These are phyloP conservation scores for Citrus mangshanensis DNA, from an alignment of 345 rosid genomes.

Conservation along the genomic window DNA sequence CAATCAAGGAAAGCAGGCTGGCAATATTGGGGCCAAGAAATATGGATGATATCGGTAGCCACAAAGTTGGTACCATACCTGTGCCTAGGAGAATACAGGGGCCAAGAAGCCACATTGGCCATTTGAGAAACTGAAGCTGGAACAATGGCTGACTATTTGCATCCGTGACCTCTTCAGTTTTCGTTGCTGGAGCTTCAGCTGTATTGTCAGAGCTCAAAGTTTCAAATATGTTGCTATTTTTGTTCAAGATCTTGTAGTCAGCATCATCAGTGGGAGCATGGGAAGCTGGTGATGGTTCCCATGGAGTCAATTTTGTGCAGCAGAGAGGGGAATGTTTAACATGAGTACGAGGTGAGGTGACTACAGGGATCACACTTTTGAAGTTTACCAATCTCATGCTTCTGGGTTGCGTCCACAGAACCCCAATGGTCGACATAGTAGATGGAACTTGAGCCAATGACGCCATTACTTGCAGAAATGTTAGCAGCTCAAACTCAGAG, in stretches of 20 bases:
- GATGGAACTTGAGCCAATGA: slow-evolving; percentile 39
- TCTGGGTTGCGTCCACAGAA: slow-evolving; percentile 29
- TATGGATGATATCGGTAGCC: slow-evolving; percentile 85
- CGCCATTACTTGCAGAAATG: slow-evolving; percentile 43
- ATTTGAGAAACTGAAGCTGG: slow-evolving; percentile 58
- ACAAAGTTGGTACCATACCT: slow-evolving; percentile 85
- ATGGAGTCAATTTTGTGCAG: slow-evolving; percentile 53
- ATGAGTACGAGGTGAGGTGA: slow-evolving; percentile 11
- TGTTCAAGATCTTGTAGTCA: slow-evolving; percentile 38
- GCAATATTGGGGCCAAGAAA: slow-evolving; percentile 84
- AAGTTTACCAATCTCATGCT: slow-evolving; percentile 28
- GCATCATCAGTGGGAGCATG: slow-evolving; percentile 46
- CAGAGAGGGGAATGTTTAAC: slow-evolving; percentile 27
- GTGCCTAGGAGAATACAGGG: slow-evolving; percentile 78
- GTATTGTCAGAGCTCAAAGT: slow-evolving; percentile 37
- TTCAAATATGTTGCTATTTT: slow-evolving; percentile 52
- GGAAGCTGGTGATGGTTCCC: slow-evolving; percentile 60
- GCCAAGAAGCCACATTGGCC: slow-evolving; percentile 91
- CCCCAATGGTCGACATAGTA: slow-evolving; percentile 15
- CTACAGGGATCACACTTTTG: slow-evolving; percentile 7
- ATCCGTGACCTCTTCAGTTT: slow-evolving; percentile 22
- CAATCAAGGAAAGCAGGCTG: slow-evolving; percentile 81
- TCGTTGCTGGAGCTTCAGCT: slow-evolving; percentile 31
- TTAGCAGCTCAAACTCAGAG: slow-evolving; percentile 12
- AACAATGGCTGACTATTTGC: slow-evolving; percentile 15